Evolutionary conservation across 345 rosid genomes (phyloP).

Genomic region (Citropsis articulata): DNA sequence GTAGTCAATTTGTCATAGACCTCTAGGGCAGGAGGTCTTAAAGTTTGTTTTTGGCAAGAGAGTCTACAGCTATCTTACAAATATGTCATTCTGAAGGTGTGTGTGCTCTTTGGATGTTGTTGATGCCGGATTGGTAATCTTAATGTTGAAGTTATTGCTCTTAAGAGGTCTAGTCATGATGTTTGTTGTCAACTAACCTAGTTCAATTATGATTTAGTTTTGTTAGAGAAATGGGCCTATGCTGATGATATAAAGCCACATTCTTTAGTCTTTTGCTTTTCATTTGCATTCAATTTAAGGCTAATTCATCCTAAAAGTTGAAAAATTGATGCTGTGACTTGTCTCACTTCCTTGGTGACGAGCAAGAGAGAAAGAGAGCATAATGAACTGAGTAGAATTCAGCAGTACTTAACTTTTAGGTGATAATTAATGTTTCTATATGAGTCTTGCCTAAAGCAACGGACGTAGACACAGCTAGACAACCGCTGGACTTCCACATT

Average conservation of each 20-base stretch:
- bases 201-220: not conserved
- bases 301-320: not conserved
- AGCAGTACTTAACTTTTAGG: not conserved
- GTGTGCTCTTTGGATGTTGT: not conserved
- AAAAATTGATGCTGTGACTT: not conserved
- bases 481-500: not conserved
- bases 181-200: not conserved
- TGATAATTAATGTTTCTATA: not conserved
- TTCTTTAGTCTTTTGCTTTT: not conserved
- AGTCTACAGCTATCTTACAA: not conserved
- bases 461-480: not conserved
- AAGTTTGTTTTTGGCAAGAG: not conserved
- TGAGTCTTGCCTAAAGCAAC: not conserved
- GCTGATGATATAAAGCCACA: not conserved
- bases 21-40: not conserved
- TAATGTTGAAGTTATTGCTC: not conserved
- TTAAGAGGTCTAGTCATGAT: conserved; percentile 2
- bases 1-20: not conserved
- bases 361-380: not conserved
- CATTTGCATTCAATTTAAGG: not conserved
- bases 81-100: not conserved
- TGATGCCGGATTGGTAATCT: not conserved
- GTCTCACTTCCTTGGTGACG: not conserved
- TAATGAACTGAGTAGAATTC: not conserved
- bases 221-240: not conserved